phyloP scores from a whole-genome alignment of 1,284 basidiomycete genomes.

The Anthracocystis setariae region DNA sequence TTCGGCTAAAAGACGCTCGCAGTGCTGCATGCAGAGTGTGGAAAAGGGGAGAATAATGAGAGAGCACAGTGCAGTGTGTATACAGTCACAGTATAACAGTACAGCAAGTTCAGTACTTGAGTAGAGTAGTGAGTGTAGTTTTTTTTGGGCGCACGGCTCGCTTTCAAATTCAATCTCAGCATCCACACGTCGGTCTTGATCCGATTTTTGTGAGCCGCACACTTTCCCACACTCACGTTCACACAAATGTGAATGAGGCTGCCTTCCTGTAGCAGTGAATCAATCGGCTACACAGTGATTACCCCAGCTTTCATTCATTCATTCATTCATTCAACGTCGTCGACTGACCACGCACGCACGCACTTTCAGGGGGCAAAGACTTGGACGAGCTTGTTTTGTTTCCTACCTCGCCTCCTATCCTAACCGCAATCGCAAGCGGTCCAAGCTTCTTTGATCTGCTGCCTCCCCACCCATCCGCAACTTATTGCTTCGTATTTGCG shows the following conservation, averaged over 20 bases:
- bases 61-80: too few species aligned
- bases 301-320: slow-evolving; percentile 1
- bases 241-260: too few species aligned
- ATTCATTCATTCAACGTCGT: background rate
- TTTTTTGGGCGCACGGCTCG: slow-evolving; percentile 1
- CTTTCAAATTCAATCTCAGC: slow-evolving; percentile 1
- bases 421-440: background rate
- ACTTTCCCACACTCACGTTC: background rate
- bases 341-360: background rate
- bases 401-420: background rate
- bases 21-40: too few species aligned
- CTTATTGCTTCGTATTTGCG: too few species aligned
- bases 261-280: too few species aligned
- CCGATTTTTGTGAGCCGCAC: background rate
- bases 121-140: background rate
- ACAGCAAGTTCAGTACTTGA: too few species aligned
- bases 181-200: background rate
- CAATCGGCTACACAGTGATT: too few species aligned
- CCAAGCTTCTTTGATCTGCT: background rate
- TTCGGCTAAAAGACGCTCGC: too few species aligned
- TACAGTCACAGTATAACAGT: too few species aligned
- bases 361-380: slow-evolving; percentile 4
- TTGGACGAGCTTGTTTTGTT: background rate
- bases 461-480: too few species aligned
- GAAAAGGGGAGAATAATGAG: too few species aligned